Base-by-base conservation (phyloP, 139 green algal species). In the Mychonastes homosphaera region DNA sequence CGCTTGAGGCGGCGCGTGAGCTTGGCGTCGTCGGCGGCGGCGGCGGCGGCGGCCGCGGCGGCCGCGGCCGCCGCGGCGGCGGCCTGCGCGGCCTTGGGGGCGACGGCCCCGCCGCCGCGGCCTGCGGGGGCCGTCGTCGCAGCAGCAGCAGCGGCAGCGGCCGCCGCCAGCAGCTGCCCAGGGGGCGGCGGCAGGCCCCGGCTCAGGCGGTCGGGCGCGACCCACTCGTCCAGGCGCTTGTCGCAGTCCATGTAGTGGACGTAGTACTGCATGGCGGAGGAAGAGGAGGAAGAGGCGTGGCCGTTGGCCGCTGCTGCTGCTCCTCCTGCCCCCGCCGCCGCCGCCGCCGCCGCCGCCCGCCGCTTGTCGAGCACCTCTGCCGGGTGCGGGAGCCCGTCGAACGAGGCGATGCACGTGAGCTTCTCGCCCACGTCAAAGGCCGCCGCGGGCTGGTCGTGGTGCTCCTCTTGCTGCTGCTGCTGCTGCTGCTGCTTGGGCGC, bases 221-320 rank as follows among this genome's bases (percentile, higher is more conserved):
- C 82, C 87, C 87, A 95, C 63, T 95, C 87, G 60, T n/a, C n/a
- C n/a, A n/a, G n/a, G n/a, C n/a, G n/a, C n/a, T n/a, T 88, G 64
- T 95, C 84, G 88, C 79, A 86, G 56, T 94, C 84, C 4, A 79
- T 45, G 56, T 93, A 95, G 68, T 95, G 87, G n/a, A 95, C 82
- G 61, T 95, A 95, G 67, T 87, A 93, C 16, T 68, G 35, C 19
- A 47, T 33, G 3, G 58, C 63, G 30, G n/a, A n/a, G n/a, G n/a
- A n/a, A n/a, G n/a, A n/a, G n/a, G n/a, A n/a, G n/a, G n/a, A n/a
- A n/a, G n/a, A n/a, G n/a, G n/a, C n/a, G n/a, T n/a, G n/a, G n/a
- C n/a, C n/a, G n/a, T n/a, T n/a, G n/a, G n/a, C n/a, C n/a, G n/a
- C n/a, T n/a, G n/a, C n/a, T n/a, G n/a, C n/a, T n/a, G n/a, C n/a